A percentile compares a stretch with the other conserved stretches of the same genome.
These are phyloP conservation scores for Phoma sp. DNA, from an alignment of 2,329 filamentous ascomycete species.

Conservation along the genomic window DNA sequence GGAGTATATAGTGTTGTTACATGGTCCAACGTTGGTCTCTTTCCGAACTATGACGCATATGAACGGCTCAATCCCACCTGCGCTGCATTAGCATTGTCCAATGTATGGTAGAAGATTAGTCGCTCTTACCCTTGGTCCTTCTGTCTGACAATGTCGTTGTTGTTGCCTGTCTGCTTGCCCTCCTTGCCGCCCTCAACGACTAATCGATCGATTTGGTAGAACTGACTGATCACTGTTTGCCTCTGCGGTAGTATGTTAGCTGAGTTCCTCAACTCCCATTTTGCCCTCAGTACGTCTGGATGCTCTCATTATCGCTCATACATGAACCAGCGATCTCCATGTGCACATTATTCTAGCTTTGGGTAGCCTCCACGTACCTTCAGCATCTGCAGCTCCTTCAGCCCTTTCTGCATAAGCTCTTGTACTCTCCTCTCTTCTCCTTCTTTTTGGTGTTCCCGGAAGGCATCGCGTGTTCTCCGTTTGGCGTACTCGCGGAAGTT, in stretches of 20 bases:
- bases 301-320: background rate
- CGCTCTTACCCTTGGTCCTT: conserved; percentile 76
- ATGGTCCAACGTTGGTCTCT: background rate
- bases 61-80: conserved; percentile 32
- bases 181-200: conserved; percentile 89
- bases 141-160: conserved; percentile 73
- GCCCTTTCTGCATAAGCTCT: conserved; percentile 85
- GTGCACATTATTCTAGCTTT: background rate
- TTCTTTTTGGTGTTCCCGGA: conserved; percentile 78
- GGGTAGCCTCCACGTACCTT: conserved; percentile 70
- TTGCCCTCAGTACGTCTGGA: background rate
- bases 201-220: conserved; percentile 89
- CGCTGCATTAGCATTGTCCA: conserved; percentile 13
- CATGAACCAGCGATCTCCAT: background rate
- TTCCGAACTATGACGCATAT: background rate
- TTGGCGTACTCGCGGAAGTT: conserved; percentile 98
- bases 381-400: conserved; percentile 85
- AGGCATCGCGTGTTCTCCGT: conserved; percentile 88
- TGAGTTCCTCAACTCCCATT: conserved; percentile 2
- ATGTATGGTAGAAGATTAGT: background rate
- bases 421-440: conserved; percentile 80
- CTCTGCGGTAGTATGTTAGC: conserved; percentile 68
- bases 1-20: conserved; percentile 7
- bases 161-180: conserved; percentile 73
- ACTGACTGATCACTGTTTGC: conserved; percentile 93